A percentile compares a stretch with the other conserved stretches of the same genome.
Conservation (phyloP, 192 early-diverging fungal genomes). For the Mortierella antarctica region DNA sequence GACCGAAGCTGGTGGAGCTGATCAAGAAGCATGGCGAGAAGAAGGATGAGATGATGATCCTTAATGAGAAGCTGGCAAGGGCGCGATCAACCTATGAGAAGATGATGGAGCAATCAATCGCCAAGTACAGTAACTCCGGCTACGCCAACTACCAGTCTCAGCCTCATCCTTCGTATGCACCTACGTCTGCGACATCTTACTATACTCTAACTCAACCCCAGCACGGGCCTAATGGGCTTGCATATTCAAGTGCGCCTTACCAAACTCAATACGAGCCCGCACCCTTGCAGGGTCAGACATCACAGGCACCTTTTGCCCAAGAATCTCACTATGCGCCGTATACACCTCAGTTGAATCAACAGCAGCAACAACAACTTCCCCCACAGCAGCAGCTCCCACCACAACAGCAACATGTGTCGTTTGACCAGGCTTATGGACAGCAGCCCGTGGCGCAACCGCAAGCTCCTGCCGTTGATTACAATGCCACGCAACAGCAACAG, state of each 20-base stretch:
- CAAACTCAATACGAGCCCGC: constrained; percentile 8
- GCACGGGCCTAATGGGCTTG: constrained; percentile 14
- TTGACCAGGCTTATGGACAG: constrained; percentile 34
- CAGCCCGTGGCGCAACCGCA: constrained; percentile 25
- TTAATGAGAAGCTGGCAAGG: constrained; percentile 79
- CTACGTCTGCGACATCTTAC: constrained; percentile 7
- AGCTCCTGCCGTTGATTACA: constrained; percentile 17
- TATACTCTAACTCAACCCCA: constrained; percentile 10
- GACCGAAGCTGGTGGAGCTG: constrained; percentile 88
- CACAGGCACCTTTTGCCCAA: constrained; percentile 8
- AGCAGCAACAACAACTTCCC: constrained; percentile 12
- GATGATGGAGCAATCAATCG: constrained; percentile 74
- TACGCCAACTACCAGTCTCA: constrained; percentile 40
- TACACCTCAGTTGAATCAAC: constrained; percentile 29
- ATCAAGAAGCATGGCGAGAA: constrained; percentile 86
- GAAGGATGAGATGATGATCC: constrained; percentile 80
- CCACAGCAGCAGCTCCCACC: constrained; percentile 45
- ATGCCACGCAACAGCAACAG: constrained; percentile 32
- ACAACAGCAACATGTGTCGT: constrained; percentile 17
- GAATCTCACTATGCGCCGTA: constrained; percentile 34
- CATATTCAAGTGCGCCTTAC: constrained; percentile 29
- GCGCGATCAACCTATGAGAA: constrained; percentile 80
- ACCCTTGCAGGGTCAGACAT: constrained; percentile 7
- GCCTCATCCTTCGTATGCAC: not conserved
- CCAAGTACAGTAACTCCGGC: constrained; percentile 61